These are phyloP conservation scores for Talaromyces piceae DNA, from an alignment of 2,329 filamentous ascomycete genomes.

Conservation along the genomic window DNA sequence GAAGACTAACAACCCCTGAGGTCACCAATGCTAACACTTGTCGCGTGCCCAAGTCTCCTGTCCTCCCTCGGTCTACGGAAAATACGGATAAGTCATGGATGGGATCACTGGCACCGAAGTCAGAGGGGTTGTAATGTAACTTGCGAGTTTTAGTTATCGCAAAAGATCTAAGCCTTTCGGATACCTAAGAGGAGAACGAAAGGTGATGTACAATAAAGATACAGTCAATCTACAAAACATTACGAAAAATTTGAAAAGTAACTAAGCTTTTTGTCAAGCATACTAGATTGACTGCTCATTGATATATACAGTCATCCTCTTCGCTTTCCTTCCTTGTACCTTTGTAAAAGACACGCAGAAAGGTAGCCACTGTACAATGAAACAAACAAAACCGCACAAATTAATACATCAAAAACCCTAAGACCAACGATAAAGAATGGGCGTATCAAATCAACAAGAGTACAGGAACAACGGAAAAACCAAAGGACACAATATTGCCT, in stretches of 20 bases:
- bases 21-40: slow-evolving; percentile 3
- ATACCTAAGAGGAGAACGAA: background rate
- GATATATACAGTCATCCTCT: slow-evolving; percentile 9
- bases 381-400: slow-evolving; percentile 2
- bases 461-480: slow-evolving; percentile 15
- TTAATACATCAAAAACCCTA: background rate
- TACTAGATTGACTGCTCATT: slow-evolving; percentile 11
- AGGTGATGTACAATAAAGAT: background rate
- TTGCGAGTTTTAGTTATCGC: background rate
- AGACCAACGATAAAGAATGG: background rate
- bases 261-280: too few relatives aligned
- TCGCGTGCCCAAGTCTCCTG: slow-evolving; percentile 6
- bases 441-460: slow-evolving; percentile 5
- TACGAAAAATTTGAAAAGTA: background rate
- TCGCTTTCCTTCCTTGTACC: background rate
- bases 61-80: background rate
- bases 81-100: slow-evolving; percentile 25
- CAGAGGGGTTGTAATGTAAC: slow-evolving; percentile 13
- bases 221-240: background rate
- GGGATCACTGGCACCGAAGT: slow-evolving; percentile 24
- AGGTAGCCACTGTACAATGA: slow-evolving; percentile 1
- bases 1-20: slow-evolving; percentile 19
- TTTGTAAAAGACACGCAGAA: background rate
- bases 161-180: background rate
- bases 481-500: slow-evolving; percentile 12